These are phyloP conservation scores for Sphaerosporella brunnea DNA, from an alignment of 495 filamentous ascomycete genomes.

Conservation along the genomic window DNA sequence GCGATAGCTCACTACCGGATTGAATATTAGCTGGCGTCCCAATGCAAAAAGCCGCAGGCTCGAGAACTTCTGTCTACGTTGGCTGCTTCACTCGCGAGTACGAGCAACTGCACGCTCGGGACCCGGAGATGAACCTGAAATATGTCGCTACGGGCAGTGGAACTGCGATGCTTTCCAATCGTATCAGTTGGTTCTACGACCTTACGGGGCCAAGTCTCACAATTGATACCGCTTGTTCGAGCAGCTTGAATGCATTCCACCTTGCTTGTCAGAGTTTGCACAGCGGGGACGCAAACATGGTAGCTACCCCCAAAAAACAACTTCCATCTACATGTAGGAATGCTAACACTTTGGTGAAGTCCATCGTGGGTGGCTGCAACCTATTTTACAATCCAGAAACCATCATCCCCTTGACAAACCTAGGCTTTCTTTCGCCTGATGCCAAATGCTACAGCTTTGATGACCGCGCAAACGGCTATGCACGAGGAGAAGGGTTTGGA, in stretches of 20 bases:
- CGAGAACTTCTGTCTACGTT: slow-evolving; percentile 29
- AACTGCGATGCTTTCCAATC: slow-evolving; percentile 38
- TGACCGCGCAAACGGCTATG: slow-evolving; percentile 45
- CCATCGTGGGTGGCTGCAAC: not conserved
- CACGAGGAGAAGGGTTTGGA: slow-evolving; percentile 43
- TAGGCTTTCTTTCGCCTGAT: slow-evolving; percentile 12
- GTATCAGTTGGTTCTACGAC: slow-evolving; percentile 20
- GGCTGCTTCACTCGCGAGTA: slow-evolving; percentile 32
- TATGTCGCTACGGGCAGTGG: slow-evolving; percentile 30
- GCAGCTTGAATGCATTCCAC: slow-evolving; percentile 34
- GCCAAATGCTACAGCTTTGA: slow-evolving; percentile 45
- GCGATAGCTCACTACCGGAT: too few species aligned
- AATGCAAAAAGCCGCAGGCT: too few species aligned
- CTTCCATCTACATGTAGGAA: too few species aligned
- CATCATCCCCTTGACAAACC: not conserved
- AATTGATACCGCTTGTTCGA: slow-evolving; percentile 14
- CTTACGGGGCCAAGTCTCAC: slow-evolving; percentile 11
- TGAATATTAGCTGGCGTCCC: too few species aligned
- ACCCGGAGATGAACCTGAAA: slow-evolving; percentile 17
- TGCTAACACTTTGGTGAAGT: slow-evolving; percentile 9
- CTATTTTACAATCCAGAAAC: not conserved
- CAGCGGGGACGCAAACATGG: not conserved
- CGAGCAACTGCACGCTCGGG: slow-evolving; percentile 22
- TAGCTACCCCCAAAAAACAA: slow-evolving; percentile 5
- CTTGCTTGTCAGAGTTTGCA: slow-evolving; percentile 11